Conservation (phyloP, 2,329 filamentous ascomycete species). For the Diplocarpon rosae region DNA sequence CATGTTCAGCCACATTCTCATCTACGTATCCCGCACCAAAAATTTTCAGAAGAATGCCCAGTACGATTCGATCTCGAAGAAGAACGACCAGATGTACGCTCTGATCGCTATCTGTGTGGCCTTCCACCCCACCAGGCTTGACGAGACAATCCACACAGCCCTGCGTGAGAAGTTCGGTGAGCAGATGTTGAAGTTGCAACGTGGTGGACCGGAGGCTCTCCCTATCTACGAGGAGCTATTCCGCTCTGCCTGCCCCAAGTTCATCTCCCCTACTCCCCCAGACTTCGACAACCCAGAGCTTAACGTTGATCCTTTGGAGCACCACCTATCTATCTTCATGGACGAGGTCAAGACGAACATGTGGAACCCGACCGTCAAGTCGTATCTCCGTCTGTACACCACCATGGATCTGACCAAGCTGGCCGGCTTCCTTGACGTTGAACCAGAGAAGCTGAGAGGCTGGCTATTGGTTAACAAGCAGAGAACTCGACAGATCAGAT, state of each 20-base stretch:
- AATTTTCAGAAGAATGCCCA: slow-evolving; percentile 99
- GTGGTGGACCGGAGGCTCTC: slow-evolving; percentile 86
- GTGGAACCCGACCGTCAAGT: slow-evolving; percentile 95
- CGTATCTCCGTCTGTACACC: slow-evolving; percentile 96
- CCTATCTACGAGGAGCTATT: slow-evolving; percentile 98
- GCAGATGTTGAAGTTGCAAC: slow-evolving; percentile 92
- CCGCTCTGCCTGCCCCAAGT: slow-evolving; percentile 95
- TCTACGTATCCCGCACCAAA: slow-evolving; percentile 98
- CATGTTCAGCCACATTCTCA: slow-evolving; percentile 99
- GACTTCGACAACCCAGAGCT: slow-evolving; percentile 95
- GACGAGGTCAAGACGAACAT: slow-evolving; percentile 99
- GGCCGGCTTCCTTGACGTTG: slow-evolving; percentile 90
- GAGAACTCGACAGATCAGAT: slow-evolving; percentile 90
- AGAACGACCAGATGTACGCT: slow-evolving; percentile 99
- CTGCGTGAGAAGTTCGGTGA: slow-evolving; percentile 98
- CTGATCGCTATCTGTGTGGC: slow-evolving; percentile 97
- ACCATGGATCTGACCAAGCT: slow-evolving; percentile 99
- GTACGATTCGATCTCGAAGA: slow-evolving; percentile 98
- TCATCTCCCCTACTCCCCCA: slow-evolving; percentile 93
- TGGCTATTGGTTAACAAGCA: slow-evolving; percentile 98
- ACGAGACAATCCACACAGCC: slow-evolving; percentile 97
- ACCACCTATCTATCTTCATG: slow-evolving; percentile 98
- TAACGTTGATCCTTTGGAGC: slow-evolving; percentile 95
- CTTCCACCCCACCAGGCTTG: slow-evolving; percentile 91
- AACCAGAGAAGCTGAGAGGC: slow-evolving; percentile 88